Evolutionary conservation across 2,329 filamentous ascomycete species (phyloP), one percentile per base, ranked within the genome.

Genomic region (Phyllosticta ampelicida): DNA sequence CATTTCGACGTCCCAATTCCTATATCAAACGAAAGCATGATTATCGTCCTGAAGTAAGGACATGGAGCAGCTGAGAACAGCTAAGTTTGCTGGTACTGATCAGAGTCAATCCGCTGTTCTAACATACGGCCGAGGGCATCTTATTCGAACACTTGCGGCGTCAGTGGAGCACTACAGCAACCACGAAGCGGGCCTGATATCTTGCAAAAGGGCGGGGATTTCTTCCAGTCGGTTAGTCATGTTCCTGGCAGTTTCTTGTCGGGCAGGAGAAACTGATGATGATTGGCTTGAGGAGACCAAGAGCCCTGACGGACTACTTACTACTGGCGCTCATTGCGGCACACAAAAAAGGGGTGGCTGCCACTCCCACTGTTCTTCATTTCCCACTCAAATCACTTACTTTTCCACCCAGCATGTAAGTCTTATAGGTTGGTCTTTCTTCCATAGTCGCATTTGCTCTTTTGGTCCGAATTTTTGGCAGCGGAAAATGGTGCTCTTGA

Each of bases 41-140:
- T 53, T 54, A 50, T 20, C 13, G 44, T 18, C n/a, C 51, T 51
- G 44, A 20, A 48, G 48, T 11, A 53, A 30, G 51, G 49, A 52
- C 48, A 51, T 26, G 19, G 20, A 51, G 49, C 56, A 51, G 56
- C 56, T 58, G 56, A 58, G 51, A 58, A 51, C 56, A 58, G 56
- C 56, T 58, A 58, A 58, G 56, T 58, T 58, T 58, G 56, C 56
- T 58, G 56, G 56, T 51, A 58, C 16, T 58, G 51, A 29, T 58
- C 48, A 44, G 21, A 18, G 29, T 48, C 26, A 28, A 54, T 36
- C 49, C 29, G 56, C 56, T 54, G 56, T 58, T 58, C 56, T 58
- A 58, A 58, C 56, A 51, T 54, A 51, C 44, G 55, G 28, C 52
- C 51, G 52, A 54, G 56, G 56, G 50, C 26, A 19, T 48, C 13